Evolutionary conservation across 805 yeast genomes (phyloP).

Genomic region (Yarrowia sp.): DNA sequence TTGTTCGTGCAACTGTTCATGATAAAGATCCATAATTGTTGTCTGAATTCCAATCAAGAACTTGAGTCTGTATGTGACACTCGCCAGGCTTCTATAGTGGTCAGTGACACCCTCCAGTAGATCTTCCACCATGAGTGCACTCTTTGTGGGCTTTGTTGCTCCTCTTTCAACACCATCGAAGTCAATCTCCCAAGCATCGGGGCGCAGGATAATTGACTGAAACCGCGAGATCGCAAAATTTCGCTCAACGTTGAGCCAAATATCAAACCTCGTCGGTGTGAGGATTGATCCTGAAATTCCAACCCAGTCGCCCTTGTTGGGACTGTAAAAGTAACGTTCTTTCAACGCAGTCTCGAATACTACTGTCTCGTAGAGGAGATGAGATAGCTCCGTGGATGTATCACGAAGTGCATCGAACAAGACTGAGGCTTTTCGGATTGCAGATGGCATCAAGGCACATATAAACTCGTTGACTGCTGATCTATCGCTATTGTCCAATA

Average conservation of each 20-base stretch:
- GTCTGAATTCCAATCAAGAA: conserved; percentile 59
- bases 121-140: conserved; percentile 56
- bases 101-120: conserved; percentile 55
- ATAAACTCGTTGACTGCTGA: conserved; percentile 44
- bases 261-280: conserved; percentile 37
- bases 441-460: conserved; percentile 46
- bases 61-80: conserved; percentile 53
- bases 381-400: conserved; percentile 52
- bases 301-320: conserved; percentile 43
- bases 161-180: conserved; percentile 47
- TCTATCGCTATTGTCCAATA: conserved; percentile 27
- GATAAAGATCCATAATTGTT: conserved; percentile 52
- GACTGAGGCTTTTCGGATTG: conserved; percentile 44
- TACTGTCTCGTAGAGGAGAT: conserved; percentile 55
- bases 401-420: conserved; percentile 34
- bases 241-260: conserved; percentile 55
- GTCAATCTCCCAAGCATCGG: conserved; percentile 57
- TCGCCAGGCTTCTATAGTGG: conserved; percentile 44
- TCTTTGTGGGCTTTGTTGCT: conserved; percentile 57
- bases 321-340: conserved; percentile 47
- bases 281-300: conserved; percentile 42
- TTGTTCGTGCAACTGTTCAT: conserved; percentile 43
- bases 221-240: conserved; percentile 46
- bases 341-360: conserved; percentile 54
- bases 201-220: conserved; percentile 47